These are phyloP conservation scores for Mortierella sp. DNA, from an alignment of 371 early-diverging fungal species.

Conservation along the genomic window DNA sequence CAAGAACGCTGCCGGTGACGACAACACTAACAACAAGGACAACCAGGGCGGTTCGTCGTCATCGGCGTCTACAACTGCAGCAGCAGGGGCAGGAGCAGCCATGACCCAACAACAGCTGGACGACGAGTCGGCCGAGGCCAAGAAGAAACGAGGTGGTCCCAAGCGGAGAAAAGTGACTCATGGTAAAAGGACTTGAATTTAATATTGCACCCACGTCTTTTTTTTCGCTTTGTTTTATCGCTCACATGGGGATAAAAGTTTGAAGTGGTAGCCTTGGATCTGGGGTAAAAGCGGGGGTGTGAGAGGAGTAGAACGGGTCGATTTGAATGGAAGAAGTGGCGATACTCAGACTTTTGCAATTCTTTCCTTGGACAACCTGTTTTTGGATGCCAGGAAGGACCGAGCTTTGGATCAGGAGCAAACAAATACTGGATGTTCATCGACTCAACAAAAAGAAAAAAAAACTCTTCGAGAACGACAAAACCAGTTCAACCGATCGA, in stretches of 20 bases:
- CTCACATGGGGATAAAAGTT: neutral
- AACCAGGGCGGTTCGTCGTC: neutral
- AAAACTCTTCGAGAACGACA: neutral
- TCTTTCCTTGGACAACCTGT: neutral
- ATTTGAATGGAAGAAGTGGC: neutral
- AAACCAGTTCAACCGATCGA: conserved; percentile 11
- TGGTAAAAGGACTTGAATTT: conserved; percentile 57
- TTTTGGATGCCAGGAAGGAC: neutral
- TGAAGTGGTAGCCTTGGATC: neutral
- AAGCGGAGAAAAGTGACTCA: conserved; percentile 82
- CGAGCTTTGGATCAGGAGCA: neutral
- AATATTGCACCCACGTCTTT: neutral
- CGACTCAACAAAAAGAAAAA: neutral
- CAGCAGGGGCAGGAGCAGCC: conserved; percentile 2
- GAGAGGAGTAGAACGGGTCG: neutral
- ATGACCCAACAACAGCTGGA: conserved; percentile 49
- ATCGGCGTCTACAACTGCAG: conserved; percentile 3
- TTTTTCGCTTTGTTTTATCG: neutral
- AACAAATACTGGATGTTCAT: neutral
- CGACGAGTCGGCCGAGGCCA: conserved; percentile 59
- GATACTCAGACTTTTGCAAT: neutral
- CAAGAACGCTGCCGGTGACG: neutral
- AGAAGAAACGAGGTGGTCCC: conserved; percentile 76
- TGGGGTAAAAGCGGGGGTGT: neutral
- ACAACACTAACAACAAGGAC: conserved; percentile 13